These are phyloP conservation scores for Calocybe cyanea DNA, from an alignment of 768 basidiomycete genomes.

Conservation along the genomic window DNA sequence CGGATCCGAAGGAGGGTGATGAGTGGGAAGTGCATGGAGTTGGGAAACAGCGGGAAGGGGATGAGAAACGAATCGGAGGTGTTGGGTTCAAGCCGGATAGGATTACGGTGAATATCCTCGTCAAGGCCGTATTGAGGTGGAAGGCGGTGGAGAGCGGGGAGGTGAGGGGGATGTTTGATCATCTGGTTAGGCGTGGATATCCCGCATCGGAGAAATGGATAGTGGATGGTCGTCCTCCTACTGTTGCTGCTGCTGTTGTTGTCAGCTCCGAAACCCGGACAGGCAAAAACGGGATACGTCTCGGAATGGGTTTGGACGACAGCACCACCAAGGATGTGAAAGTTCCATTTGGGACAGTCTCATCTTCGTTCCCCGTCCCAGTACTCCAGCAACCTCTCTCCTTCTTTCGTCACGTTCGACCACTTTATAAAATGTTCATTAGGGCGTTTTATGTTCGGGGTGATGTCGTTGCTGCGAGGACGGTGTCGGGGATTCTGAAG, in stretches of 20 bases:
- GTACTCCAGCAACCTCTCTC: slow-evolving; percentile 40
- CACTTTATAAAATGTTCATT: slow-evolving; percentile 72
- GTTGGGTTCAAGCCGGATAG: slow-evolving; percentile 60
- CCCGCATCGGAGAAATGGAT: slow-evolving; percentile 36
- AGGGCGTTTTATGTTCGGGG: slow-evolving; percentile 54
- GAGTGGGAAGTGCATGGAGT: no score
- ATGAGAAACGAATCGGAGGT: no score
- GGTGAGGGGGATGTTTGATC: slow-evolving; percentile 61
- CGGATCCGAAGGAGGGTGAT: not conserved
- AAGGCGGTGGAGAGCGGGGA: slow-evolving; percentile 36
- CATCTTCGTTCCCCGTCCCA: slow-evolving; percentile 27
- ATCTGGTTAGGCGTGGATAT: slow-evolving; percentile 57
- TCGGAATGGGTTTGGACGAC: no score
- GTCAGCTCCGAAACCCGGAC: no score
- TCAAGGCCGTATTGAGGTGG: slow-evolving; percentile 60
- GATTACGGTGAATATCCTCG: slow-evolving; percentile 65
- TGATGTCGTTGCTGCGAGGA: slow-evolving; percentile 51
- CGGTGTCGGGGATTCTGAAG: slow-evolving; percentile 53
- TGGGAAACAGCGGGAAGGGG: no score
- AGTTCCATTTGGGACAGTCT: slow-evolving; percentile 45
- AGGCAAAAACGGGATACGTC: no score
- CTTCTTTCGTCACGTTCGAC: slow-evolving; percentile 57
- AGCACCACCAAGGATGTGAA: slow-evolving; percentile 18
- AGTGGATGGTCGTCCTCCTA: no score
- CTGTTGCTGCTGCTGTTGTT: no score